These are phyloP conservation scores for Clitoria ternatea DNA, from an alignment of 306 rosid genomes.

Conservation along the genomic window DNA sequence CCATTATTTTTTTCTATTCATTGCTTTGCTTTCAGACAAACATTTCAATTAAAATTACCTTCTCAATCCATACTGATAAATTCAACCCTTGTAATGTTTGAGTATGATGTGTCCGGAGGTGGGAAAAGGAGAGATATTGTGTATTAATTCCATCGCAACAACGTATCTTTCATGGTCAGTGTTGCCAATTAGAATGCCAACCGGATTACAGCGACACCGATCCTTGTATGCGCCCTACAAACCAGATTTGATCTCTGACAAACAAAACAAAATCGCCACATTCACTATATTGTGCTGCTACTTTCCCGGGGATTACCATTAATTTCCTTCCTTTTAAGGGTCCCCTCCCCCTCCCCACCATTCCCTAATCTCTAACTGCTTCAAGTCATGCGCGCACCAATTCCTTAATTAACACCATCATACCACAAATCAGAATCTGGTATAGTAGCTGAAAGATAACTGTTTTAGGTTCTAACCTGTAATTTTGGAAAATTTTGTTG, in stretches of 20 bases:
- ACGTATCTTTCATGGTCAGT: conserved; percentile 43
- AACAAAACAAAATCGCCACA: conserved; percentile 36
- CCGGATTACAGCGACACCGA: conserved; percentile 46
- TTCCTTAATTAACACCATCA: too few species aligned
- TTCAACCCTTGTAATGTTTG: too few species aligned
- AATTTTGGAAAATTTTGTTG: too few species aligned
- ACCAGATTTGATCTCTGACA: conserved; percentile 7
- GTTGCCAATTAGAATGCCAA: conserved; percentile 53
- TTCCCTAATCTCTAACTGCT: conserved; percentile 23
- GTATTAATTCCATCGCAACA: background rate
- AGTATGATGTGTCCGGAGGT: background rate
- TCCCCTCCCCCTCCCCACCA: conserved; percentile 27
- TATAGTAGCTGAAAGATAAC: too few species aligned
- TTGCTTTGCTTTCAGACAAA: too few species aligned
- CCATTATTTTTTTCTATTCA: background rate
- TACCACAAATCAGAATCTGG: too few species aligned
- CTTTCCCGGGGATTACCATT: conserved; percentile 30
- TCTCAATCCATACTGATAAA: too few species aligned
- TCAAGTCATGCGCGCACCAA: conserved; percentile 22
- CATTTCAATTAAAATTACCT: too few species aligned
- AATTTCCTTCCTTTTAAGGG: conserved; percentile 24
- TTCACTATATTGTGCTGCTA: conserved; percentile 16
- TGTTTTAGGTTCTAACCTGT: too few species aligned
- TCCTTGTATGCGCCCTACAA: conserved; percentile 37
- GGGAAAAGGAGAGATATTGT: background rate